Base-by-base conservation (phyloP, 2,329 filamentous ascomycete species). In the Drechslera avenae region DNA sequence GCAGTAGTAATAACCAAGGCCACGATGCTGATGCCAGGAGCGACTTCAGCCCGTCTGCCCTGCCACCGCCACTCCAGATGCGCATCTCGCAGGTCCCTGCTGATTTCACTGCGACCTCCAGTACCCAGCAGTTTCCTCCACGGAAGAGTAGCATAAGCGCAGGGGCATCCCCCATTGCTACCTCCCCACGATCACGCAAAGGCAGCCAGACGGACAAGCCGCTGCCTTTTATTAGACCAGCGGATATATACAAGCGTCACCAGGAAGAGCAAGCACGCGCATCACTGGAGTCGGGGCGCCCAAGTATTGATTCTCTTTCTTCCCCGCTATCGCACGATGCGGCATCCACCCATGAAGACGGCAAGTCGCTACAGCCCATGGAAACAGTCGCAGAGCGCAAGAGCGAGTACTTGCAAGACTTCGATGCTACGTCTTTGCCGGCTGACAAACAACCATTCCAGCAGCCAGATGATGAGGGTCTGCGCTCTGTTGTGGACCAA, bases 221-320 rank as follows among this genome's bases (percentile, higher is more conserved):
- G 1, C 73, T 83, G 16, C 81, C 86, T 0, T 86, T 93, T 59
- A 80, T 91, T 48, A 81, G 88, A 31, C 89, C 90, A 1, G 83
- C 87, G 10, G 90, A 95, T 59, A 87, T 92, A 34, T 92, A 93
- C 69, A 87, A 83, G 64, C 84, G 87, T 5, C 79, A 87, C 69
- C 83, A 83, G 44, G 86, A 90, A 59, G 87, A 89, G 57, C 80
- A 79, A 45, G 78, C 83, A 58, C 75, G 80, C 31, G 78, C 79
- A 48, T 84, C 83, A 1, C 72, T 83, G 49, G 86, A 87, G 2
- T 82, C 82, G 8, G 74, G 79, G 16, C 77, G 83, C 43, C 81
- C 83, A 4, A 85, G 80, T 56, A 66, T 83, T 51, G 84, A 86
- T 57, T 79, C 80, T 17, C 62, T 76, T n/a, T 61, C 71, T 6